phyloP scores from a whole-genome alignment of 345 rosid genomes.

The Populus euphratica region DNA sequence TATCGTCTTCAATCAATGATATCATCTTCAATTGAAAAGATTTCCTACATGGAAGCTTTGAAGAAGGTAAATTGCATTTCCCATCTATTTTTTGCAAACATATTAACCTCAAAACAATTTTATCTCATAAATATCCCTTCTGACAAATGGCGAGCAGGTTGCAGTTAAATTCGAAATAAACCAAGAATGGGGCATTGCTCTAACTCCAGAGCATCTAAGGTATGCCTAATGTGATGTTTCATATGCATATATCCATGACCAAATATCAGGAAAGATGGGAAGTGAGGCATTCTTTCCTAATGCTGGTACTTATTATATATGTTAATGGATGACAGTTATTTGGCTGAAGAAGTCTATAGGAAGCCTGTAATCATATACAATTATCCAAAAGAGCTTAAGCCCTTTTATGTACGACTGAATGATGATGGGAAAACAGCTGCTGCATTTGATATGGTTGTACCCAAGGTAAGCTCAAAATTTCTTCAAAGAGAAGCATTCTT shows the following conservation, averaged over 20 bases:
- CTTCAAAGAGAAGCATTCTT: background rate
- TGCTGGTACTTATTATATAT: background rate
- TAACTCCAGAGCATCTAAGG: constrained; percentile 80
- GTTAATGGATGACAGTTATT: constrained; percentile 42
- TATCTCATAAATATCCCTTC: background rate
- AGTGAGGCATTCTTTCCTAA: background rate
- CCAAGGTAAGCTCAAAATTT: constrained; percentile 47
- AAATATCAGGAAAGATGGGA: background rate
- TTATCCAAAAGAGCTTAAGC: constrained; percentile 60
- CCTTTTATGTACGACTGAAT: constrained; percentile 63
- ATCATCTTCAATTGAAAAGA: constrained; percentile 40
- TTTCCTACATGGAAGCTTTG: constrained; percentile 64
- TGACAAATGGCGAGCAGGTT: constrained; percentile 33
- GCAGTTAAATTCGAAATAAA: constrained; percentile 49
- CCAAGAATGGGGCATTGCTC: constrained; percentile 56
- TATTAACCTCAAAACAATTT: background rate
- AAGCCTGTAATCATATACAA: constrained; percentile 57
- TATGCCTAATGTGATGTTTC: constrained; percentile 16
- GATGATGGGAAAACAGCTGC: constrained; percentile 77
- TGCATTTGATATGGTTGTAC: constrained; percentile 85
- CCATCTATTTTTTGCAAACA: background rate
- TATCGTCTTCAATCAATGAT: constrained; percentile 52
- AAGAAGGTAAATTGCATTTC: constrained; percentile 40
- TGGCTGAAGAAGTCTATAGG: constrained; percentile 68
- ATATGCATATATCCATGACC: background rate